phyloP scores from a whole-genome alignment of 2,329 filamentous ascomycete genomes.

The Lecanicillium sp. region DNA sequence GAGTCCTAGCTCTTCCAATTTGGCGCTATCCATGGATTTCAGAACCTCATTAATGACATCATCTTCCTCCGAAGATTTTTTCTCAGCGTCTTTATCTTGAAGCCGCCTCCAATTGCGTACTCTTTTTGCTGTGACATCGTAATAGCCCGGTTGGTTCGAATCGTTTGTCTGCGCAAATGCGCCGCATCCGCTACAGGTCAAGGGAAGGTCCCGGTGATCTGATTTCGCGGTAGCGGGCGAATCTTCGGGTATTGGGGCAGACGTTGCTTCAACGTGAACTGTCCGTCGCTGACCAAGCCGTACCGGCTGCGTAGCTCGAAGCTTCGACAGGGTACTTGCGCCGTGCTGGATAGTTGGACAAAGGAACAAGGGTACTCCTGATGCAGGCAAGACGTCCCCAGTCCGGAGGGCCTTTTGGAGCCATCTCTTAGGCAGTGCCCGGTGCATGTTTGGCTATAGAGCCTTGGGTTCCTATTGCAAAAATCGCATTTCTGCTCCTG shows the following conservation, averaged over 20 bases:
- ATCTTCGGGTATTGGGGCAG: not conserved
- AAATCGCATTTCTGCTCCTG: too few species aligned
- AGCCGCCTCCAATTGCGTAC: constrained; percentile 39
- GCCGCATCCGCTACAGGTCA: constrained; percentile 57
- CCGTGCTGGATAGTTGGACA: constrained; percentile 28
- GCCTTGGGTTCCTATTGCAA: too few species aligned
- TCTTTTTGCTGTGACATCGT: constrained; percentile 40
- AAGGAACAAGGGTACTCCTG: constrained; percentile 39
- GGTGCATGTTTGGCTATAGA: constrained; percentile 34
- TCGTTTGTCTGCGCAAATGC: constrained; percentile 52
- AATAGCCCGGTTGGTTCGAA: constrained; percentile 48
- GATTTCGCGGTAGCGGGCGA: not conserved
- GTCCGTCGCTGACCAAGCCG: constrained; percentile 14
- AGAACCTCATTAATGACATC: constrained; percentile 39
- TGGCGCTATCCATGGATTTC: constrained; percentile 29
- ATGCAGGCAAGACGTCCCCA: constrained; percentile 24
- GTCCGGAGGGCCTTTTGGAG: constrained; percentile 35
- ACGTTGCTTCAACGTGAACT: constrained; percentile 19
- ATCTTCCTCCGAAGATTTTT: constrained; percentile 28
- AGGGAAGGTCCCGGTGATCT: constrained; percentile 33
- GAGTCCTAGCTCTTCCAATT: constrained; percentile 38
- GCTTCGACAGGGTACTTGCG: constrained; percentile 17
- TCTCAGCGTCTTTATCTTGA: constrained; percentile 10
- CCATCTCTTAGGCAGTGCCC: constrained; percentile 33
- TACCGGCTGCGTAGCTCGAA: not conserved